Conservation (phyloP, 2,329 filamentous ascomycete species). For the Diaporthe longicolla region DNA sequence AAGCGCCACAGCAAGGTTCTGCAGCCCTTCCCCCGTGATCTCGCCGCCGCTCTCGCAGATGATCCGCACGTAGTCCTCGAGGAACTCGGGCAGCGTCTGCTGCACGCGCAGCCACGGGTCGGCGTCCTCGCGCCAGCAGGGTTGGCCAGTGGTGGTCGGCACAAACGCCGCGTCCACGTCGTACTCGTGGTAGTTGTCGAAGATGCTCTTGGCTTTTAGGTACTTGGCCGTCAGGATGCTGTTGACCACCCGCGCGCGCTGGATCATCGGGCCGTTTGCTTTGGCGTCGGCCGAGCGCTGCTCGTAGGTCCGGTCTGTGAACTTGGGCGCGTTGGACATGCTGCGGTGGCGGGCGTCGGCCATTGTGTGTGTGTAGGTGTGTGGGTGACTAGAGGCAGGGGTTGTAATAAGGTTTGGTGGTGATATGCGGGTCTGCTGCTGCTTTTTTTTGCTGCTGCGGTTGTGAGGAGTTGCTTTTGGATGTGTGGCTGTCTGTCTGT, state of each 20-base stretch:
- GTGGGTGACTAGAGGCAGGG: not conserved
- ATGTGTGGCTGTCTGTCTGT: not conserved
- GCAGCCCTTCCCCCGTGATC: conserved; percentile 42
- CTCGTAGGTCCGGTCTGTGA: conserved; percentile 41
- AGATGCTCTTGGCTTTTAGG: conserved; percentile 44
- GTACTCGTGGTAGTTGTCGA: conserved; percentile 43
- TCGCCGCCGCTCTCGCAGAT: conserved; percentile 36
- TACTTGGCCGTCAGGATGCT: conserved; percentile 44
- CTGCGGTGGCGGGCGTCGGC: conserved; percentile 35
- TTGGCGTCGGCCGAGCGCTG: conserved; percentile 43
- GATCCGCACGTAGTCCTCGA: conserved; percentile 39
- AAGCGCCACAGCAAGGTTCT: conserved; percentile 40
- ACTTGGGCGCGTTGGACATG: conserved; percentile 39
- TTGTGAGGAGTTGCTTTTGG: not conserved
- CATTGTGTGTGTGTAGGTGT: not conserved
- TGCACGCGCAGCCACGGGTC: conserved; percentile 44
- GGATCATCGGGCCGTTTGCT: conserved; percentile 44
- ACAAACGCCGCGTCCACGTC: conserved; percentile 41
- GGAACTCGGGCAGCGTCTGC: conserved; percentile 42
- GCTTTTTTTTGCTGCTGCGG: not conserved
- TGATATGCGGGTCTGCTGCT: not conserved
- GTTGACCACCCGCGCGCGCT: conserved; percentile 42
- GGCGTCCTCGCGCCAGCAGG: conserved; percentile 37
- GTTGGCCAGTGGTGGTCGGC: conserved; percentile 12
- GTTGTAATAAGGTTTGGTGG: not conserved